Evolutionary conservation across 495 filamentous ascomycete genomes (phyloP).

Genomic region (Hypoxylon trugodes): DNA sequence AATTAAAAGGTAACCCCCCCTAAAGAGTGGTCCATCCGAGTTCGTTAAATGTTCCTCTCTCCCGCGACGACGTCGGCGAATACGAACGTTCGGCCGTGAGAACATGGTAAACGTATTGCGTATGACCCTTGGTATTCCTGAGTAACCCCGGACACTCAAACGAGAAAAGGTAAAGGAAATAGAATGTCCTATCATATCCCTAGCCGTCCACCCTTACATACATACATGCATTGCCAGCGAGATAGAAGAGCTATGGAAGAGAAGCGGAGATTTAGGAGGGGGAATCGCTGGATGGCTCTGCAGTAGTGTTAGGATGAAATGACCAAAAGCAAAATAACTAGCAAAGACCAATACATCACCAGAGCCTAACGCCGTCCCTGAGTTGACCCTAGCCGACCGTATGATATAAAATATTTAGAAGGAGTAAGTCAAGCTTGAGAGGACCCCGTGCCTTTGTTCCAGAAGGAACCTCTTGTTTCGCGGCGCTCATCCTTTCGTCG

Average conservation of each 20-base stretch:
- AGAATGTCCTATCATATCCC: constrained; percentile 16
- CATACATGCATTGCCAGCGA: constrained; percentile 2
- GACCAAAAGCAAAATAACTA: constrained; percentile 17
- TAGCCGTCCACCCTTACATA: constrained; percentile 5
- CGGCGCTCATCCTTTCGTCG: constrained; percentile 29
- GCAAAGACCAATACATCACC: constrained; percentile 30
- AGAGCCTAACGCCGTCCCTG: constrained; percentile 39
- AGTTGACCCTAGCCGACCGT: constrained; percentile 33
- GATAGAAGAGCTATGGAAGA: neutral
- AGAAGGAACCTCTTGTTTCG: constrained; percentile 36
- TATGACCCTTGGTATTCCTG: constrained; percentile 13
- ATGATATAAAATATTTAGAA: constrained; percentile 37
- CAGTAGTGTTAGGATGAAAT: constrained; percentile 6
- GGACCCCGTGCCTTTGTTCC: constrained; percentile 31
- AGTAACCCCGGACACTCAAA: constrained; percentile 10
- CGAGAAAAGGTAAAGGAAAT: constrained; percentile 24
- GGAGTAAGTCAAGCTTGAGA: constrained; percentile 8
- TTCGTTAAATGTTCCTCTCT: no score
- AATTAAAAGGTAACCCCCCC: neutral
- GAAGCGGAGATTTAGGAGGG: constrained; percentile 10
- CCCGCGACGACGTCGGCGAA: neutral
- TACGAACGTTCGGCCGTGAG: constrained; percentile 15
- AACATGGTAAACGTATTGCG: constrained; percentile 9
- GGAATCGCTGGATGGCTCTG: constrained; percentile 3
- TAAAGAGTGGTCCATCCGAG: neutral